Evolutionary conservation across 116 monocot genomes (phyloP), one percentile per base, ranked within the genome.

Genomic region (Cymodocea nodosa): DNA sequence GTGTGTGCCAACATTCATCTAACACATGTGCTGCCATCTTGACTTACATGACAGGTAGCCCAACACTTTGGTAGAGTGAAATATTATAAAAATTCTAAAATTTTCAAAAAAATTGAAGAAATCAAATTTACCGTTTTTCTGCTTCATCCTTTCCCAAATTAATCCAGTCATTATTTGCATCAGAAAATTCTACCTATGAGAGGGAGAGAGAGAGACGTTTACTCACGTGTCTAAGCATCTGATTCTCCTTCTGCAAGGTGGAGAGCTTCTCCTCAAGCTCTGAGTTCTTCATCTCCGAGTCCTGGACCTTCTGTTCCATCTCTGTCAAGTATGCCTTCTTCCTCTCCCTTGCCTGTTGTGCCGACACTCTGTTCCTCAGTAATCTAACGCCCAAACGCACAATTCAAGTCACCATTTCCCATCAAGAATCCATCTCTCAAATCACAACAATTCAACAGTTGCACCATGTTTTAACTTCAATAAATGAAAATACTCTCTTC

Each of bases 311-410:
- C 24, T 17, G 59, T 76, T 94, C 94, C 67, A 94, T 48, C 62
- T 94, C 94, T 39, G 35, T 85, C 66, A 94, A 23, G 65, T 94
- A 87, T 4, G 89, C 90, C 79, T 94, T 90, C 87, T 90, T 94
- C 77, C 90, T 80, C 85, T 94, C 94, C 71, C 94, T 84, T 15
- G 94, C 94, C 50, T 90, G 83, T 75, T 94, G 94, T 0, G 94
- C 94, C 10, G 94, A 94, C 35, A 94, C 94, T 56, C 94, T 69
- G 52, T 94, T 94, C 72, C 90, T 84, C 71, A 94, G 74, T 80
- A 94, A 81, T 75, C 94, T 89, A 18, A 17, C 54, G 18, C 54
- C 37, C 44, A 64, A 30, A 30, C 37, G 18, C 18, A 49, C 49
- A 63, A 49, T 11, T 20, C 15, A 44, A 17, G n/a, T 20, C 8